Evolutionary conservation across 495 filamentous ascomycete species (phyloP).

Genomic region (Bryoglossum gracile): DNA sequence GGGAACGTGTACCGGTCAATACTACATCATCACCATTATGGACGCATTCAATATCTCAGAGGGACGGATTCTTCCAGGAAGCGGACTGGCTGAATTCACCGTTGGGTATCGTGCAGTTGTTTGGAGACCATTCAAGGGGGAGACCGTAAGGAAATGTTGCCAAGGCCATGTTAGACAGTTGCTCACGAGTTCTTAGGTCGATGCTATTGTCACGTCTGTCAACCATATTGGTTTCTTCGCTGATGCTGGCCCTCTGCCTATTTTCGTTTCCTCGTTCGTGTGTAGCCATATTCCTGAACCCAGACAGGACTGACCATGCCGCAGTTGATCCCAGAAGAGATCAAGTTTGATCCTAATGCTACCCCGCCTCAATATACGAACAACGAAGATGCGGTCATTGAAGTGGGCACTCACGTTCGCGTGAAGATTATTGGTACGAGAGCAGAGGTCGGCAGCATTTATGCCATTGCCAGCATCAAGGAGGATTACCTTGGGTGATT

Average conservation of each 20-base stretch:
- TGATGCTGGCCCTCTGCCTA: slow-evolving; percentile 75
- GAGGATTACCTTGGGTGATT: slow-evolving; percentile 57
- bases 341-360: slow-evolving; percentile 87
- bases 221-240: slow-evolving; percentile 91
- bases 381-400: slow-evolving; percentile 86
- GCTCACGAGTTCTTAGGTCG: slow-evolving; percentile 53
- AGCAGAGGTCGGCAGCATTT: slow-evolving; percentile 87
- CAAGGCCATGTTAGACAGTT: neutral
- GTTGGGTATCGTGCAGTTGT: slow-evolving; percentile 93
- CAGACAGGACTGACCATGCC: too few species aligned
- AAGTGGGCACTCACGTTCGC: slow-evolving; percentile 85
- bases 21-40: slow-evolving; percentile 95
- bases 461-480: slow-evolving; percentile 94
- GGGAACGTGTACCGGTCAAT: slow-evolving; percentile 83
- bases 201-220: slow-evolving; percentile 83
- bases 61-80: slow-evolving; percentile 83
- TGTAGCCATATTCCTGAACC: too few species aligned
- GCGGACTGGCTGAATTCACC: slow-evolving; percentile 86
- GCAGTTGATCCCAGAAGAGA: slow-evolving; percentile 85
- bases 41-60: slow-evolving; percentile 88
- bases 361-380: slow-evolving; percentile 79
- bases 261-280: slow-evolving; percentile 87
- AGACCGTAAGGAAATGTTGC: slow-evolving; percentile 62
- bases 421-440: slow-evolving; percentile 89
- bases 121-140: slow-evolving; percentile 93